Conservation (phyloP, 768 basidiomycete species). For the Naematelia aurantialba region DNA sequence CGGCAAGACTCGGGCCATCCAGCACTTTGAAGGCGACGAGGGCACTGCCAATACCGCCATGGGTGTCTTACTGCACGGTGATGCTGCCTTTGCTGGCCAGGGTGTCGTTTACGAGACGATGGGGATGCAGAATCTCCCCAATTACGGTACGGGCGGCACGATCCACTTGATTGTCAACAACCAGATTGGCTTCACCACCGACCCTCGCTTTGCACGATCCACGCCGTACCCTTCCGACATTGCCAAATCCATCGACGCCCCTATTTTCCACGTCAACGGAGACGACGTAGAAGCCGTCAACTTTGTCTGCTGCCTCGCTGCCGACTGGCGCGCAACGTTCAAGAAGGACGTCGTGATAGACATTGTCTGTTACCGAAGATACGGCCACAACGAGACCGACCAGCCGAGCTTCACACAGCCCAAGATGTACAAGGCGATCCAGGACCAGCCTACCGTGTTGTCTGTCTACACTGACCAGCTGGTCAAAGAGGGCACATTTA, state of each 20-base stretch:
- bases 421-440: constrained; percentile 95
- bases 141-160: constrained; percentile 95
- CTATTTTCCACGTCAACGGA: constrained; percentile 99
- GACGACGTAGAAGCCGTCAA: constrained; percentile 98
- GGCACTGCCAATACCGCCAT: constrained; percentile 76
- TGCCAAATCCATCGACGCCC: constrained; percentile 95
- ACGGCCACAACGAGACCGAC: constrained; percentile 99
- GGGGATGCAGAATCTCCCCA: constrained; percentile 92
- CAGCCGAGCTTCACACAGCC: constrained; percentile 99
- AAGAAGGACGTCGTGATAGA: constrained; percentile 99
- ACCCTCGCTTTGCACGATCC: constrained; percentile 93
- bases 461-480: constrained; percentile 89
- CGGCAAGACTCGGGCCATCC: constrained; percentile 95
- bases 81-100: constrained; percentile 97
- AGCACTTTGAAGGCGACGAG: constrained; percentile 89
- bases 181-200: constrained; percentile 98
- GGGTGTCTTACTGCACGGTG: constrained; percentile 93
- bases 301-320: constrained; percentile 95
- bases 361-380: constrained; percentile 96
- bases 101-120: constrained; percentile 99
- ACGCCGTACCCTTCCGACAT: constrained; percentile 98
- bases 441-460: constrained; percentile 85
- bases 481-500: constrained; percentile 85
- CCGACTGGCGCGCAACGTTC: constrained; percentile 96
- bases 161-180: constrained; percentile 99